These are phyloP conservation scores for Chlorella ohadii DNA, from an alignment of 139 green algal species.

Conservation along the genomic window DNA sequence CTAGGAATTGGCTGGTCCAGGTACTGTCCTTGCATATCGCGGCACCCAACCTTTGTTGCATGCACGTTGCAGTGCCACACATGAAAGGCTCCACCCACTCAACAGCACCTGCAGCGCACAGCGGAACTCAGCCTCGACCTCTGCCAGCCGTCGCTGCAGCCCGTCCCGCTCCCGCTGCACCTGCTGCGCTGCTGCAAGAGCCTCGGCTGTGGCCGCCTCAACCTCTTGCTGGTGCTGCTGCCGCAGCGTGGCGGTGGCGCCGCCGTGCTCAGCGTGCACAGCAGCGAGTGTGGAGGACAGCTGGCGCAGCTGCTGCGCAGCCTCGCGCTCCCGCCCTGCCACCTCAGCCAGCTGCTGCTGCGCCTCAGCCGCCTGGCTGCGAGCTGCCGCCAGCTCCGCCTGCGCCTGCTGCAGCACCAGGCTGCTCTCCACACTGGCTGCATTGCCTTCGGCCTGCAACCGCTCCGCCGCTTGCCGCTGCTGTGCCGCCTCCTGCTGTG, in stretches of 20 bases:
- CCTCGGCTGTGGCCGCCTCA: neutral
- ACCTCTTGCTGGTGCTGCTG: conserved; percentile 45
- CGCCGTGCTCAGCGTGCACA: conserved; percentile 47
- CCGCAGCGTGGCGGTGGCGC: conserved; percentile 33
- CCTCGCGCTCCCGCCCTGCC: neutral
- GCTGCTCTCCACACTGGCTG: conserved; percentile 35
- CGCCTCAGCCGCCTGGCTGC: neutral
- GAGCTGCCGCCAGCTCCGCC: neutral
- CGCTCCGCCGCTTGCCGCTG: conserved; percentile 51
- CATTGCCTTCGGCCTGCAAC: conserved; percentile 39
- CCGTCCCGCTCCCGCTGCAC: conserved; percentile 12
- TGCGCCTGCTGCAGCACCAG: conserved; percentile 34
- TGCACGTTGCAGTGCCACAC: too few species aligned
- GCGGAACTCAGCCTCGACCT: conserved; percentile 51
- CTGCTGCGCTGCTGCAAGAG: neutral
- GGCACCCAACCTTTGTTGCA: too few species aligned
- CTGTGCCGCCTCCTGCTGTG: conserved; percentile 46
- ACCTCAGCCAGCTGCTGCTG: conserved; percentile 4
- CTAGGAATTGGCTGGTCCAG: too few species aligned
- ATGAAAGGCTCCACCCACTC: neutral
- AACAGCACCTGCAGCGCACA: conserved; percentile 36
- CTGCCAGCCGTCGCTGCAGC: conserved; percentile 37
- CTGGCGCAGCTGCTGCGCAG: conserved; percentile 26
- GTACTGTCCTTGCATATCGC: too few species aligned
- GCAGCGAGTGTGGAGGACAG: conserved; percentile 20